Evolutionary conservation across 2,329 filamentous ascomycete genomes (phyloP).

Genomic region (Scytalidium lignicola): DNA sequence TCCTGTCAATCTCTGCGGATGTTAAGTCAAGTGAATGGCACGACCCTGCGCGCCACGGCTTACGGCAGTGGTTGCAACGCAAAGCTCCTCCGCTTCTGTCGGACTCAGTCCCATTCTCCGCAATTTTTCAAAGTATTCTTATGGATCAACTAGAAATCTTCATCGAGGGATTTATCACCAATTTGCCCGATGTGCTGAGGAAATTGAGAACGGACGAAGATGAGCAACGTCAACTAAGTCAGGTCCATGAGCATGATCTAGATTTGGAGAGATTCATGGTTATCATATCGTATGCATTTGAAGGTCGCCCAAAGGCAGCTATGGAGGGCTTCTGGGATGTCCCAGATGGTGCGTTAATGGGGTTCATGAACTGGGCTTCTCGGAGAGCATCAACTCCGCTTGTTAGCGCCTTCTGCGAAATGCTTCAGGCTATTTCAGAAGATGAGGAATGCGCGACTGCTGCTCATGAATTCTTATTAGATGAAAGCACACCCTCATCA

Average conservation of each 20-base stretch:
- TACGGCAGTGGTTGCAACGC: slow-evolving; percentile 77
- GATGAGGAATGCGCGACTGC: slow-evolving; percentile 77
- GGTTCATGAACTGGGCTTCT: slow-evolving; percentile 97
- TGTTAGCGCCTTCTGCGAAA: slow-evolving; percentile 93
- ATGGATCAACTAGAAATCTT: slow-evolving; percentile 83
- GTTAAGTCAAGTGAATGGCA: slow-evolving; percentile 79
- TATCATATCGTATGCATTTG: slow-evolving; percentile 87
- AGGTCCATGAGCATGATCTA: slow-evolving; percentile 60
- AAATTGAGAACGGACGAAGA: slow-evolving; percentile 86
- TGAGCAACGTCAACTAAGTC: slow-evolving; percentile 68
- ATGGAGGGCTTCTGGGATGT: slow-evolving; percentile 82
- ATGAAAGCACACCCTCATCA: slow-evolving; percentile 70
- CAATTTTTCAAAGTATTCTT: slow-evolving; percentile 65
- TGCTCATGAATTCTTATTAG: slow-evolving; percentile 83
- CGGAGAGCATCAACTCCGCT: slow-evolving; percentile 91
- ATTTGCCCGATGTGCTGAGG: slow-evolving; percentile 87
- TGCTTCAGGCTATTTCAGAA: slow-evolving; percentile 82
- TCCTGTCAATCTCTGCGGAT: slow-evolving; percentile 79
- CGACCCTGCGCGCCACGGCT: slow-evolving; percentile 75
- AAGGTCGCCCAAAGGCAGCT: slow-evolving; percentile 77
- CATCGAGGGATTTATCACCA: slow-evolving; percentile 87
- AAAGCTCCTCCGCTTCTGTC: slow-evolving; percentile 66
- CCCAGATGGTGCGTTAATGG: slow-evolving; percentile 85
- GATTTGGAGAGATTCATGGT: slow-evolving; percentile 87
- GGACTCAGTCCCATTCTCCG: slow-evolving; percentile 64